Evolutionary conservation across 495 filamentous ascomycete genomes (phyloP).

Genomic region (Talaromyces trachyspermus): DNA sequence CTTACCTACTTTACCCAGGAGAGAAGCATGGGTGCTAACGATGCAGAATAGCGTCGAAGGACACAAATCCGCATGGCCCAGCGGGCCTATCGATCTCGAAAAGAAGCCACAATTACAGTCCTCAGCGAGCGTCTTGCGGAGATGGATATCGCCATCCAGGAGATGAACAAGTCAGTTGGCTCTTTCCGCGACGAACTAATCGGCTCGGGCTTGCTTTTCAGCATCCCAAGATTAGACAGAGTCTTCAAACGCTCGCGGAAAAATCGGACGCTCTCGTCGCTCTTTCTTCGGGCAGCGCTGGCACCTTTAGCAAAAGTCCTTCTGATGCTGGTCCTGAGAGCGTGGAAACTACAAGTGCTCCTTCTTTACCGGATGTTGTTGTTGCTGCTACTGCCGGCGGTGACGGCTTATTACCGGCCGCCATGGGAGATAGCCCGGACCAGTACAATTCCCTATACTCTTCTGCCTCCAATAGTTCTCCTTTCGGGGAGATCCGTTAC

Average conservation of each 20-base stretch:
- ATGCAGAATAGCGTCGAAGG: conserved; percentile 56
- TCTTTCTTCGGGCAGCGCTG: conserved; percentile 24
- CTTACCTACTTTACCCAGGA: too few species aligned
- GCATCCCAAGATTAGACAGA: conserved; percentile 24
- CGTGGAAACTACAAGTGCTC: background rate
- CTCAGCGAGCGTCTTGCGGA: conserved; percentile 59
- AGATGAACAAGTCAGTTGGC: conserved; percentile 67
- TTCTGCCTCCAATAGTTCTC: too few species aligned
- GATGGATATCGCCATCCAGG: conserved; percentile 58
- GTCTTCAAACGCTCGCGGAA: conserved; percentile 23
- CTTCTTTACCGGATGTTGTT: background rate
- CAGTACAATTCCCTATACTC: too few species aligned
- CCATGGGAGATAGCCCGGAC: too few species aligned
- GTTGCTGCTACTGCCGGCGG: too few species aligned
- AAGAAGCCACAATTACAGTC: conserved; percentile 72
- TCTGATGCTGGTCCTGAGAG: conserved; percentile 18
- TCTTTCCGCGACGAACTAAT: conserved; percentile 56
- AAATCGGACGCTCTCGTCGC: conserved; percentile 31
- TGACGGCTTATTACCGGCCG: too few species aligned
- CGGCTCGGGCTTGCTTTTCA: conserved; percentile 37
- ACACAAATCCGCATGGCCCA: conserved; percentile 87
- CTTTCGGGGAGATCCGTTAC: too few species aligned
- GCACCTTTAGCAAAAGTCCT: conserved; percentile 23
- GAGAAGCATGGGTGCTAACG: too few species aligned
- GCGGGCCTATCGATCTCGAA: conserved; percentile 74